A percentile compares a stretch with the other conserved stretches of the same genome.
phyloP scores from a whole-genome alignment of 352 stramenopile genomes.

The Phytophthora gonapodyides region DNA sequence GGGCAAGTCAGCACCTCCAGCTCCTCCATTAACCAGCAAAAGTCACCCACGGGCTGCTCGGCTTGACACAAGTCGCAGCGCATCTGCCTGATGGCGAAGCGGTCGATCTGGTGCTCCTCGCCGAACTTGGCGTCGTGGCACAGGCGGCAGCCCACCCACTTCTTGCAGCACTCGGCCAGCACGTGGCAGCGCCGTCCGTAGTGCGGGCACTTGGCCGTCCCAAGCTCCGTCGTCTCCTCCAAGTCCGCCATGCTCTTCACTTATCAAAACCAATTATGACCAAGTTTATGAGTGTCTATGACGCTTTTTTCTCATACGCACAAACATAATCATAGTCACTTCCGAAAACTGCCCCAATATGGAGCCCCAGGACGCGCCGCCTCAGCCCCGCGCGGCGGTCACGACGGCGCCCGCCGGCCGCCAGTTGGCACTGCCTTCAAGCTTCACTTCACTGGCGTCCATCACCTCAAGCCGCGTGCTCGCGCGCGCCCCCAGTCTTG shows the following conservation, averaged over 20 bases:
- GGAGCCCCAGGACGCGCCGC: constrained; percentile 15
- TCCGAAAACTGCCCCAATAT: constrained; percentile 6
- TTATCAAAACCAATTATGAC: too few species aligned
- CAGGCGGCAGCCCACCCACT: constrained; percentile 76
- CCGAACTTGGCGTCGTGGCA: constrained; percentile 65
- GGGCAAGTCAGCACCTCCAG: constrained; percentile 1
- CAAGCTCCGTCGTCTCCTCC: too few species aligned
- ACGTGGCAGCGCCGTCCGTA: constrained; percentile 72
- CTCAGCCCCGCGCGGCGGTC: constrained; percentile 15
- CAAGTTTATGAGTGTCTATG: too few species aligned
- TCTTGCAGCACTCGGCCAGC: constrained; percentile 69
- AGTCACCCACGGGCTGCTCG: constrained; percentile 55
- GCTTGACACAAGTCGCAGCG: constrained; percentile 64
- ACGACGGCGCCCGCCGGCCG: constrained; percentile 10
- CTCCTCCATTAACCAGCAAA: not conserved
- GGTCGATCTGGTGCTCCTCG: constrained; percentile 73
- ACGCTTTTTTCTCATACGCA: too few species aligned
- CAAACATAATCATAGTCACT: too few species aligned
- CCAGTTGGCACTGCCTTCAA: constrained; percentile 23
- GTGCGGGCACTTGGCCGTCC: constrained; percentile 48
- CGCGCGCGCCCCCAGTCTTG: constrained; percentile 39
- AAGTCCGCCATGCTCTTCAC: too few species aligned
- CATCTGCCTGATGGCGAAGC: constrained; percentile 73
- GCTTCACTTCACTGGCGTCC: constrained; percentile 22
- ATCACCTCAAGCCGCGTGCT: constrained; percentile 22